phyloP scores from a whole-genome alignment of 2,329 filamentous ascomycete species.

The Alternaria atra region DNA sequence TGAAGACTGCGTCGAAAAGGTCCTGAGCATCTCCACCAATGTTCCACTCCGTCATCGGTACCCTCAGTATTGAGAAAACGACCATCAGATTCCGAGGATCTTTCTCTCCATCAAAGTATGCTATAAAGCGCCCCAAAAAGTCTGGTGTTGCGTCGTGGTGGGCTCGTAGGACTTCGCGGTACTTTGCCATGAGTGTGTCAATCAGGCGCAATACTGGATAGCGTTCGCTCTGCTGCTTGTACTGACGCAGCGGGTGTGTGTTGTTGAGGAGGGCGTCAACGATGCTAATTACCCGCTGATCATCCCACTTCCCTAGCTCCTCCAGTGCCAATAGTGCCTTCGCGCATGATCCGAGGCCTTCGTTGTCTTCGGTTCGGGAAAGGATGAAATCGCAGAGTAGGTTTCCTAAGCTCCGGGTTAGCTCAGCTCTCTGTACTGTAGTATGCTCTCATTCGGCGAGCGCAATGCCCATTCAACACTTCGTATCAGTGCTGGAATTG shows the following conservation, averaged over 20 bases:
- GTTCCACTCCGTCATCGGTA: constrained; percentile 74
- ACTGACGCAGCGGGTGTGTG: constrained; percentile 67
- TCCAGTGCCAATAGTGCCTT: constrained; percentile 68
- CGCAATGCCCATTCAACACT: neutral
- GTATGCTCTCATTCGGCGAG: neutral
- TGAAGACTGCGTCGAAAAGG: constrained; percentile 74
- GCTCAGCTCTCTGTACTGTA: neutral
- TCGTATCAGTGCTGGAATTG: too few relatives aligned
- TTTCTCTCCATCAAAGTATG: constrained; percentile 73
- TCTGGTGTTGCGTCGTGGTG: constrained; percentile 62
- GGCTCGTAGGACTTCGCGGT: constrained; percentile 54
- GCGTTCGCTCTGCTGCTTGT: constrained; percentile 68
- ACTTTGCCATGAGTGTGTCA: constrained; percentile 69
- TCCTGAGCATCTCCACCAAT: constrained; percentile 65
- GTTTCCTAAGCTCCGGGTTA: constrained; percentile 52
- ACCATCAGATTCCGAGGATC: constrained; percentile 76
- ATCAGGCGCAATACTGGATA: constrained; percentile 70
- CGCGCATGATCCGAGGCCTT: constrained; percentile 65
- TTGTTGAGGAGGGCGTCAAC: constrained; percentile 62
- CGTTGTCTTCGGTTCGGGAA: constrained; percentile 66
- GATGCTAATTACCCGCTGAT: constrained; percentile 63
- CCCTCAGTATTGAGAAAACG: constrained; percentile 72
- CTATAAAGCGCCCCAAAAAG: constrained; percentile 68
- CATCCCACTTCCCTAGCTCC: constrained; percentile 67
- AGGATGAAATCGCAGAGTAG: constrained; percentile 71